These are phyloP conservation scores for Penicillium sp. DNA, from an alignment of 2,329 filamentous ascomycete genomes.

Conservation along the genomic window DNA sequence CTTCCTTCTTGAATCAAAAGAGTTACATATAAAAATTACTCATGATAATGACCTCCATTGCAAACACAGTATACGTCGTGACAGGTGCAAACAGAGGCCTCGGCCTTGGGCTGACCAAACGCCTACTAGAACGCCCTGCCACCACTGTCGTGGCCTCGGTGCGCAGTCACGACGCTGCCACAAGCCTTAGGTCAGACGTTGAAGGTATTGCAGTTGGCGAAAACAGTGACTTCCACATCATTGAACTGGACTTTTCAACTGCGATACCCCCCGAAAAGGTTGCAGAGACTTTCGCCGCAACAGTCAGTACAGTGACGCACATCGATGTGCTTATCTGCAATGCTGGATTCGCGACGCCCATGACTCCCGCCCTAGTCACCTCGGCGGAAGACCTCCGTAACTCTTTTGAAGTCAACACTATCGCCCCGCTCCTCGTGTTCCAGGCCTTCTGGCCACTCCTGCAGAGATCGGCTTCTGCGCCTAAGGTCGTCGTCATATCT, in stretches of 20 bases:
- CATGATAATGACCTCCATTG: background rate
- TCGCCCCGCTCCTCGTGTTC: slow-evolving; percentile 34
- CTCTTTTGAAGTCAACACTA: slow-evolving; percentile 29
- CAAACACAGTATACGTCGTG: slow-evolving; percentile 29
- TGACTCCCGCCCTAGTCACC: slow-evolving; percentile 51
- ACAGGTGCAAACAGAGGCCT: slow-evolving; percentile 32
- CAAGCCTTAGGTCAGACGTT: slow-evolving; percentile 7
- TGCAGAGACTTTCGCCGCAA: slow-evolving; percentile 2
- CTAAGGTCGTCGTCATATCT: slow-evolving; percentile 22
- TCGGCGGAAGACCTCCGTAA: slow-evolving; percentile 17
- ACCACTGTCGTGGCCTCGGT: slow-evolving; percentile 26
- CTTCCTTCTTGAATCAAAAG: background rate
- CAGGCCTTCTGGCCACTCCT: slow-evolving; percentile 23
- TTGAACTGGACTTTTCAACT: slow-evolving; percentile 24
- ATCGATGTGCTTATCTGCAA: slow-evolving; percentile 28
- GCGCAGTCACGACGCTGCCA: slow-evolving; percentile 13
- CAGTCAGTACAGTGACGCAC: slow-evolving; percentile 27
- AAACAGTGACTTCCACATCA: slow-evolving; percentile 16
- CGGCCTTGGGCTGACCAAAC: slow-evolving; percentile 24
- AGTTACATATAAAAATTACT: background rate
- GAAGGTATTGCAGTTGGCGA: background rate
- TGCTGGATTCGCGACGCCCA: slow-evolving; percentile 53
- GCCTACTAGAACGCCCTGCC: slow-evolving; percentile 21
- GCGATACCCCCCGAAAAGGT: slow-evolving; percentile 12
- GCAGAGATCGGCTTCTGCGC: slow-evolving; percentile 6